These are phyloP conservation scores for Vitis hybrid DNA, from an alignment of 177 flowering plant species.

Conservation along the genomic window DNA sequence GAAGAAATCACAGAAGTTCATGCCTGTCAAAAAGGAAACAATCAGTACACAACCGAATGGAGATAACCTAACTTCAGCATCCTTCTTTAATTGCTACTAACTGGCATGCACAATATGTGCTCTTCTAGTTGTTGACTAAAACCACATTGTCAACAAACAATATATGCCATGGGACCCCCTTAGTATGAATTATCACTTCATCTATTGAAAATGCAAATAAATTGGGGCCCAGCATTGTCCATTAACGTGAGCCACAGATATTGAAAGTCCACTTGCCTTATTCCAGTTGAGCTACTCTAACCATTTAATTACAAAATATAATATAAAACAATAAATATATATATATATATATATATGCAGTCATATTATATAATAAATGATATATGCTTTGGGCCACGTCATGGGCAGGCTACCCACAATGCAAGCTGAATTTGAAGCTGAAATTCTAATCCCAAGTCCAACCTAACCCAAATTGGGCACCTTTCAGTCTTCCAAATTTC, in stretches of 20 bases:
- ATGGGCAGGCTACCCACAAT: too few species aligned
- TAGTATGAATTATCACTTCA: neutral
- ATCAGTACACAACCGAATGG: neutral
- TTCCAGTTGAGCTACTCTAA: too few species aligned
- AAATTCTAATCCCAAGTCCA: too few species aligned
- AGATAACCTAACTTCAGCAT: neutral
- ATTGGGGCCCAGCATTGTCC: neutral
- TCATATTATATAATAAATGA: too few species aligned
- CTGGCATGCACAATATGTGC: neutral
- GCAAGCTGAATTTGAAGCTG: too few species aligned
- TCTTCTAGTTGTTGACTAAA: slow-evolving; percentile 1
- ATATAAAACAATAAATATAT: too few species aligned
- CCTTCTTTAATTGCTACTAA: neutral
- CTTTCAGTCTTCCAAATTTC: too few species aligned
- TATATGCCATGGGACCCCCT: neutral
- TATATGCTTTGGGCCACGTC: too few species aligned
- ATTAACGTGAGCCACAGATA: neutral
- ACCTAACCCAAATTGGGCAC: too few species aligned
- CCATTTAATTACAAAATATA: too few species aligned
- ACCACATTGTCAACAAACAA: neutral
- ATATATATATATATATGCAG: too few species aligned
- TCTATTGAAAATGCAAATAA: neutral
- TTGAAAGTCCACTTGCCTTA: too few species aligned
- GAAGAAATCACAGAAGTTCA: slow-evolving; percentile 82
- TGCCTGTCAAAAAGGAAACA: slow-evolving; percentile 48